Evolutionary conservation across 2,329 filamentous ascomycete species (phyloP).

Genomic region (Coleophoma cylindrospora): DNA sequence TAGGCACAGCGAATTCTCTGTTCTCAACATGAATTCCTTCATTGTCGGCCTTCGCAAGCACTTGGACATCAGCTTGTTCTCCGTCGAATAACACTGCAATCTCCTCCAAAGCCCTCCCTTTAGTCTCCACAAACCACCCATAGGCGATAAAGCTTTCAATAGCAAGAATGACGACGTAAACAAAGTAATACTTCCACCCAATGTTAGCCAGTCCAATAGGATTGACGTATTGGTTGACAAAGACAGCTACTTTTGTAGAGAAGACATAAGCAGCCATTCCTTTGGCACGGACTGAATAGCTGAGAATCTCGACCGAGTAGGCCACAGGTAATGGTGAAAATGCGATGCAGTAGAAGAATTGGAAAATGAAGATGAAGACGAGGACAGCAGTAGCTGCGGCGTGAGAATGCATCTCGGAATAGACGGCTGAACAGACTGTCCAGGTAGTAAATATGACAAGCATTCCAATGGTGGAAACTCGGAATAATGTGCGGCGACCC

Average conservation of each 20-base stretch:
- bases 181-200: constrained; percentile 28
- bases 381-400: constrained; percentile 30
- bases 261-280: constrained; percentile 36
- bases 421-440: constrained; percentile 29
- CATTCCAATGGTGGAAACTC: constrained; percentile 18
- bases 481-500: constrained; percentile 25
- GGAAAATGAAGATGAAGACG: constrained; percentile 41
- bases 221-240: constrained; percentile 28
- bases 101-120: constrained; percentile 3
- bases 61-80: constrained; percentile 2
- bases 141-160: constrained; percentile 17
- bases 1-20: not conserved
- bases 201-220: constrained; percentile 38
- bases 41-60: not conserved
- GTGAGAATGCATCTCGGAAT: constrained; percentile 17
- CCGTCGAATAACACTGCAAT: constrained; percentile 5
- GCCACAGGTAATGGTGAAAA: constrained; percentile 51
- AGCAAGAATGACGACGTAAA: constrained; percentile 18
- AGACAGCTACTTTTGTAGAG: constrained; percentile 26
- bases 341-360: constrained; percentile 44
- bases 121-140: constrained; percentile 6
- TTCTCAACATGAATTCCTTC: not conserved
- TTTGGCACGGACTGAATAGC: constrained; percentile 29
- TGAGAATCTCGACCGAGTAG: constrained; percentile 35
- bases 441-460: constrained; percentile 29